These are phyloP conservation scores for Symbiodinium pilosum DNA, from an alignment of 73 alveolate genomes.

Conservation along the genomic window DNA sequence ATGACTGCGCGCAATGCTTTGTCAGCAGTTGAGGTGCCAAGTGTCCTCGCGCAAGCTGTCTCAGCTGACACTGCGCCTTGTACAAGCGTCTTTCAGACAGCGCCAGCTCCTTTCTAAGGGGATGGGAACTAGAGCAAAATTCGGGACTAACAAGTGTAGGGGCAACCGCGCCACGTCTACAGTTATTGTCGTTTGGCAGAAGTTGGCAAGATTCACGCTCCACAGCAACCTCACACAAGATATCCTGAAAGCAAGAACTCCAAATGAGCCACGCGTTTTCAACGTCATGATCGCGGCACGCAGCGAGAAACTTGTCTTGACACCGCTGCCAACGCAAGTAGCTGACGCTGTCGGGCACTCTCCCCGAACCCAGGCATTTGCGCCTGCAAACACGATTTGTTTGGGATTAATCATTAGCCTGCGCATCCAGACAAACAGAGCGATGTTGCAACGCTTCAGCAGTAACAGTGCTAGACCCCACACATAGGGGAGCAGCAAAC, in stretches of 20 bases:
- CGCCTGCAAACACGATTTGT: background rate
- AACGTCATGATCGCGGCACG: background rate
- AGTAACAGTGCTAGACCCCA: background rate
- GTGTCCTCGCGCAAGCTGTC: background rate
- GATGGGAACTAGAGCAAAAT: background rate
- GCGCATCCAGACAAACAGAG: background rate
- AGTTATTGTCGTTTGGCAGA: background rate
- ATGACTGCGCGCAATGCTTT: background rate
- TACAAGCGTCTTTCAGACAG: background rate
- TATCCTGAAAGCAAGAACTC: background rate
- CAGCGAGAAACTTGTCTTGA: background rate
- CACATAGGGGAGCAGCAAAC: background rate
- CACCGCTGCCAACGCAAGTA: background rate
- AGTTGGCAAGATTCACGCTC: background rate
- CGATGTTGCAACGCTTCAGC: background rate
- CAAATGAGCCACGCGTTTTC: background rate
- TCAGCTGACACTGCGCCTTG: background rate
- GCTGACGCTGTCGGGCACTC: background rate
- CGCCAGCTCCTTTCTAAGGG: background rate
- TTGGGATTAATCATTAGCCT: background rate
- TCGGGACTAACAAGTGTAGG: background rate
- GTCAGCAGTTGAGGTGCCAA: background rate
- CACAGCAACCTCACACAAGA: background rate
- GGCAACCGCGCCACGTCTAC: background rate
- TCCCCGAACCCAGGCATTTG: background rate